Base-by-base conservation (phyloP, 129 eudicot species). In the sunflower (Helianthus annuus) region DNA sequence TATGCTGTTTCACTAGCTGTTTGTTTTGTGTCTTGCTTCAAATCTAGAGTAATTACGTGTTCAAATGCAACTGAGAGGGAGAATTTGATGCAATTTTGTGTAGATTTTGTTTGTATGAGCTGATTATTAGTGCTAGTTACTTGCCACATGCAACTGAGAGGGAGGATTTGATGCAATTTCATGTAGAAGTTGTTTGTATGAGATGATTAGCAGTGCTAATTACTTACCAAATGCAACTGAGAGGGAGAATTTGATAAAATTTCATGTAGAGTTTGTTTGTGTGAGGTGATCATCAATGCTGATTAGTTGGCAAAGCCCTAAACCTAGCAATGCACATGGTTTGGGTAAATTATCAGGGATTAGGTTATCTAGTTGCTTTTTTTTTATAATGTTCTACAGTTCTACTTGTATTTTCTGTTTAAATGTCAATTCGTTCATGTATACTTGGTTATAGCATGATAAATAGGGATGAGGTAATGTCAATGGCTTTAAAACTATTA, bases 401-500 rank as follows among this genome's bases (percentile, higher is more conserved):
- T 69, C 64, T 69, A 15, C 39, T 69, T 54, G 64, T 54, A 39
- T 42, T 19, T 40, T 42, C 7, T 58, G 56, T 44, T 58, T 22
- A 45, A 44, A 58, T 56, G 55, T 45, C 24, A 44, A 24, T 42
- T 40, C 0, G 5, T 58, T 57, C 4, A 27, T 45, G 17, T 68
- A 59, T 45, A 46, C 36, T 60, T 71, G 45, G 45, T 24, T 46
- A 4, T 72, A 59, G 56, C 53, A 15, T 40, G 54, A 32, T 24
- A 56, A 52, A 22, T 44, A 39, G 13, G 76, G 48, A 13, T 56
- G 44, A 59, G 29, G 49, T 51, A 70, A 69, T 69, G 63, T 9
- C 45, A 70, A 39, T 55, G 39, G 6, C 57, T 67, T 67, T 16
- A 48, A 17, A 24, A 45, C 17, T 55, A 11, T 53, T 48, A 34